A percentile compares a stretch with the other conserved stretches of the same genome.
These are phyloP conservation scores for Rhizoclosmatium globosum DNA, from an alignment of 192 early-diverging fungal species.

Conservation along the genomic window DNA sequence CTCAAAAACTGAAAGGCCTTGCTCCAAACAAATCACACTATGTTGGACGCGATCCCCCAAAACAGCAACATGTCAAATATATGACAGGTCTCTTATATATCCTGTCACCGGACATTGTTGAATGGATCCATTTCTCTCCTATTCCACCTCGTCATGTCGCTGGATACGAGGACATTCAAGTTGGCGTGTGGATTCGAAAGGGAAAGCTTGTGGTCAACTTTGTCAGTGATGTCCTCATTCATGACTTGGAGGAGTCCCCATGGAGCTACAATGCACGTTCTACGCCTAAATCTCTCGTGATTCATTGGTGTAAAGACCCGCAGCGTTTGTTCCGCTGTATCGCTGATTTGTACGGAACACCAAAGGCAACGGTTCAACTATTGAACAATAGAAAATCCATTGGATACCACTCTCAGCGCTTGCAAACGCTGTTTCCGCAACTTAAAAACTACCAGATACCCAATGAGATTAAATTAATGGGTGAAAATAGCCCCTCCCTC, in stretches of 20 bases:
- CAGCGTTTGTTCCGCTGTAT: background rate
- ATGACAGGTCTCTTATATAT: slow-evolving; percentile 11
- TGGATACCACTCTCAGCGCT: too few species aligned
- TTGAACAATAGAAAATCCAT: too few species aligned
- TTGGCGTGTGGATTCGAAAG: slow-evolving; percentile 7
- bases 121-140: background rate
- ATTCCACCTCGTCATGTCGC: background rate
- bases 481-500: too few species aligned
- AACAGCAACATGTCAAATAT: background rate
- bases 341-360: background rate
- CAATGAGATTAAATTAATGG: too few species aligned
- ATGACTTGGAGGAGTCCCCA: background rate
- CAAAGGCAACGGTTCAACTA: too few species aligned
- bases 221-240: background rate
- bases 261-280: background rate
- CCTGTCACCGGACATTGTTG: slow-evolving; percentile 4
- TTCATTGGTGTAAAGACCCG: slow-evolving; percentile 10
- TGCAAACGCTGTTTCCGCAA: too few species aligned
- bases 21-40: background rate
- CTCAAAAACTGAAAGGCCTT: background rate
- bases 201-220: background rate
- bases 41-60: background rate
- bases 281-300: background rate
- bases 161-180: slow-evolving; percentile 10
- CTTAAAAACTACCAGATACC: too few species aligned